Conservation (phyloP, 177 flowering plant species). For the Vitis hybrid region DNA sequence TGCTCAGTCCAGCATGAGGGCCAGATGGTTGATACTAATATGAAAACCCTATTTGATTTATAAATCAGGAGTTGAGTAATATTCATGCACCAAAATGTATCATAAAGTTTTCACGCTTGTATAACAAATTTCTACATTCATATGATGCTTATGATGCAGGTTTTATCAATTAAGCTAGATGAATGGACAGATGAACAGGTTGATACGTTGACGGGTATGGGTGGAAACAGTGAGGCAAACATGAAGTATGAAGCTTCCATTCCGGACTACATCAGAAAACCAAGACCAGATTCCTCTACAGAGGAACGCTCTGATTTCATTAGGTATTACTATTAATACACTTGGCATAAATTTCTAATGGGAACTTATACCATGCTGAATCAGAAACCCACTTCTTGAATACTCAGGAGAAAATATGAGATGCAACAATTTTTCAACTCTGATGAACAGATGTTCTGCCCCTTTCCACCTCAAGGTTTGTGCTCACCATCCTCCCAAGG, state of each 20-base stretch:
- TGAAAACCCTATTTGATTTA: not conserved
- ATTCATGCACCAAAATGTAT: not conserved
- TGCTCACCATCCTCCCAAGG: conserved; percentile 20
- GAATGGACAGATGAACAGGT: conserved; percentile 94
- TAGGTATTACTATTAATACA: no score
- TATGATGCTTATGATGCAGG: conserved; percentile 36
- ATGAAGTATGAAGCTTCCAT: conserved; percentile 73
- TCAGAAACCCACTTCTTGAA: conserved; percentile 8
- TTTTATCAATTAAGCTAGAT: conserved; percentile 74
- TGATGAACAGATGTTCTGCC: conserved; percentile 27
- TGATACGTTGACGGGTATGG: conserved; percentile 52
- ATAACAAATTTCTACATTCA: not conserved
- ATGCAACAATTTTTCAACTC: conserved; percentile 53
- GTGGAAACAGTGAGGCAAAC: conserved; percentile 74
- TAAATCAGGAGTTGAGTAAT: not conserved
- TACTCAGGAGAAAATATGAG: conserved; percentile 88
- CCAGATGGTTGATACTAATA: not conserved
- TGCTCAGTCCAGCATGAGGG: not conserved
- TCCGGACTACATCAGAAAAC: conserved; percentile 55
- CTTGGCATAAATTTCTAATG: no score
- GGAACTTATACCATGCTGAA: conserved; percentile 18
- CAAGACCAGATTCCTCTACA: conserved; percentile 63
- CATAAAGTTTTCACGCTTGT: not conserved
- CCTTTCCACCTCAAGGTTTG: conserved; percentile 31
- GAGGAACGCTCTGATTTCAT: no score